These are phyloP conservation scores for Pythium volutum DNA, from an alignment of 352 stramenopile genomes.

Conservation along the genomic window DNA sequence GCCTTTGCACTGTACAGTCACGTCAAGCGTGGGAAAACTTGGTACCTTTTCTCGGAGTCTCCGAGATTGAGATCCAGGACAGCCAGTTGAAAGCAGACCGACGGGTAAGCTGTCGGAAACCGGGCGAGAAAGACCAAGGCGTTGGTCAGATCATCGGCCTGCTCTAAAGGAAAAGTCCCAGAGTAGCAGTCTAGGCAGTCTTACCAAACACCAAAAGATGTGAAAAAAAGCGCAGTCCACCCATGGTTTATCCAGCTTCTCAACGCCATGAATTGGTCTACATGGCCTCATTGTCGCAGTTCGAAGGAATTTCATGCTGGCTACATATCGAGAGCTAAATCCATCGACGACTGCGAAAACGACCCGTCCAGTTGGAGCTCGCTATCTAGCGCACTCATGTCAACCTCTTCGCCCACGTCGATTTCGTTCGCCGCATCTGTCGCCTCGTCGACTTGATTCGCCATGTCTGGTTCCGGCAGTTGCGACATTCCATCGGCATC, in stretches of 20 bases:
- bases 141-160: slow-evolving; percentile 63
- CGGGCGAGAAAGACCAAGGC: slow-evolving; percentile 59
- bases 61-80: slow-evolving; percentile 50
- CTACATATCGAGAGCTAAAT: slow-evolving; percentile 27
- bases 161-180: slow-evolving; percentile 34
- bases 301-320: neutral
- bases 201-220: neutral
- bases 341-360: slow-evolving; percentile 18
- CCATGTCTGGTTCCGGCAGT: slow-evolving; percentile 17
- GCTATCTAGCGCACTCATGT: slow-evolving; percentile 9
- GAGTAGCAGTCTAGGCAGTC: neutral
- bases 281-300: neutral
- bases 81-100: slow-evolving; percentile 49
- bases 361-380: slow-evolving; percentile 18
- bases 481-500: slow-evolving; percentile 4
- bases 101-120: slow-evolving; percentile 60
- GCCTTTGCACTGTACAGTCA: slow-evolving; percentile 31
- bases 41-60: slow-evolving; percentile 57
- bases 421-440: neutral
- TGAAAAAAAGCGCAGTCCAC: neutral
- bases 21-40: slow-evolving; percentile 71
- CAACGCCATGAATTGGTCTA: neutral
- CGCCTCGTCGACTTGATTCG: neutral
- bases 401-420: slow-evolving; percentile 1
- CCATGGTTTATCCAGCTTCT: neutral